Conservation (phyloP, 306 rosid species). For the Hippophae rhamnoides region DNA sequence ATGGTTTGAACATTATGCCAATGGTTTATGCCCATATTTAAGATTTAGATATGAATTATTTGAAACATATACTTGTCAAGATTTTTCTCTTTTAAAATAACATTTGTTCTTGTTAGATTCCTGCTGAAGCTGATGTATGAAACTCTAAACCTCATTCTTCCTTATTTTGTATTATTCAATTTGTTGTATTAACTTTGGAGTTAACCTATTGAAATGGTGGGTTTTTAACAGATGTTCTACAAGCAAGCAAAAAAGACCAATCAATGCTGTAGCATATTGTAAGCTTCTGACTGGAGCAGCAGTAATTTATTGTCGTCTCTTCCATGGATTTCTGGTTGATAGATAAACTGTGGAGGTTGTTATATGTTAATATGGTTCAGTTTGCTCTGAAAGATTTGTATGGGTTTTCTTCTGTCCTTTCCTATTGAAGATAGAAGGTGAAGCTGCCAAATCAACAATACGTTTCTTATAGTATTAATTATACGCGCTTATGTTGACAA, state of each 20-base stretch:
- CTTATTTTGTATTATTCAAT: too few species aligned
- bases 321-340: constrained; percentile 26
- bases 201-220: constrained; percentile 1
- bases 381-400: constrained; percentile 41
- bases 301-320: constrained; percentile 13
- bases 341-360: constrained; percentile 38
- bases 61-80: too few species aligned
- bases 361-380: constrained; percentile 42
- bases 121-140: too few species aligned
- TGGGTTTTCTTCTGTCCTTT: constrained; percentile 34
- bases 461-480: constrained; percentile 20
- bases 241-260: constrained; percentile 92
- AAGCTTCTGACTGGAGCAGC: constrained; percentile 22
- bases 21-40: too few species aligned
- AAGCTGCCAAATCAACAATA: constrained; percentile 21
- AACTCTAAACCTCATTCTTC: too few species aligned
- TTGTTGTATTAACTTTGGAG: too few species aligned
- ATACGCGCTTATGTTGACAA: constrained; percentile 16
- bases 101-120: too few species aligned
- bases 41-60: too few species aligned
- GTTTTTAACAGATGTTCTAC: constrained; percentile 95
- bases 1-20: too few species aligned
- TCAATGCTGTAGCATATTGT: constrained; percentile 77
- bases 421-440: constrained; percentile 18
- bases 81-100: too few species aligned